Conservation (phyloP, 768 basidiomycete genomes). For the Termitomyces sp. region DNA sequence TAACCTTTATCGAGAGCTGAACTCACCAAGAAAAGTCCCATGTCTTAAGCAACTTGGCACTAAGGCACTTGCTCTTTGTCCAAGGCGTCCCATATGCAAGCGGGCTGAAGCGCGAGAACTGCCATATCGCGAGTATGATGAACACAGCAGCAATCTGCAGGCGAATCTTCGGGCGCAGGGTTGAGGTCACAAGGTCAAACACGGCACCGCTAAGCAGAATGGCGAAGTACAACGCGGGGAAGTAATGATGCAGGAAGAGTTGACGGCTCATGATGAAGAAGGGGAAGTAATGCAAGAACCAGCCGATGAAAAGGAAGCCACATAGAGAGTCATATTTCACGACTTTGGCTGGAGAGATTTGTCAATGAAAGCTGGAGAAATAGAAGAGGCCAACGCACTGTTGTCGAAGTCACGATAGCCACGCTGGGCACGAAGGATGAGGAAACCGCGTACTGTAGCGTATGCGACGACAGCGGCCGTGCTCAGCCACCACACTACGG, state of each 20-base stretch:
- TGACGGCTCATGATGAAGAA: conserved; percentile 98
- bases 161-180: conserved; percentile 69
- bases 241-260: conserved; percentile 97
- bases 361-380: not conserved
- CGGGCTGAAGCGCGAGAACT: conserved; percentile 76
- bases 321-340: conserved; percentile 90
- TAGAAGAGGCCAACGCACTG: conserved; percentile 48
- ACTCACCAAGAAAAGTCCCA: conserved; percentile 95
- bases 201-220: conserved; percentile 70
- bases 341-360: conserved; percentile 58
- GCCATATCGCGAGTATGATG: conserved; percentile 70
- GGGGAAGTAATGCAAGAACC: conserved; percentile 91
- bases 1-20: not conserved
- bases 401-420: conserved; percentile 91
- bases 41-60: conserved; percentile 81
- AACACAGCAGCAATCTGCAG: conserved; percentile 79
- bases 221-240: conserved; percentile 95
- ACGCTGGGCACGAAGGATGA: conserved; percentile 86
- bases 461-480: conserved; percentile 70
- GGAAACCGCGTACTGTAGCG: conserved; percentile 62
- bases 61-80: conserved; percentile 77
- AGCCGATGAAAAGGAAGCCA: conserved; percentile 89
- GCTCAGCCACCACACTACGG: conserved; percentile 88
- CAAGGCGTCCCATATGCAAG: conserved; percentile 81
- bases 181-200: conserved; percentile 85